Percentiles rank a stretch among this genome's conserved stretches.
Conservation (phyloP, 441 rosid genomes). For the Croton laevigatus region DNA sequence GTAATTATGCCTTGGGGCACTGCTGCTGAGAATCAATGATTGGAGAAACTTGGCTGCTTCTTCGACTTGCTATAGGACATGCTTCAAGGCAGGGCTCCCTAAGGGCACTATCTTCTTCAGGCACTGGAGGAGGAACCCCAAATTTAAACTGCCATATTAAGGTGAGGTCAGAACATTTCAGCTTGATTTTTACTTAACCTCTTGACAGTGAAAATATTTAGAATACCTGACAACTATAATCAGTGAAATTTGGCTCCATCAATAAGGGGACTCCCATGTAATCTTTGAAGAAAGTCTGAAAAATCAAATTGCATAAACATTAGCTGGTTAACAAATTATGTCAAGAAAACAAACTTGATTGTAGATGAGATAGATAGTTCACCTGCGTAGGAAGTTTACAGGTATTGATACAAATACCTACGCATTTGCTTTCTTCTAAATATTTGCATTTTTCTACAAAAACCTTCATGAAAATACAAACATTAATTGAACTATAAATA, state of each 20-base stretch:
- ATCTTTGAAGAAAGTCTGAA: conserved; percentile 71
- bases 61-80: conserved; percentile 46
- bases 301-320: conserved; percentile 5
- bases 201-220: not conserved
- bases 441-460: conserved; percentile 85
- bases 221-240: conserved; percentile 81
- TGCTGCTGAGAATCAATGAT: conserved; percentile 17
- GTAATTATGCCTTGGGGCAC: conserved; percentile 61
- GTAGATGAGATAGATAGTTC: not conserved
- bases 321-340: not conserved
- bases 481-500: not conserved
- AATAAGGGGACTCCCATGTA: conserved; percentile 76
- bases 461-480: conserved; percentile 44
- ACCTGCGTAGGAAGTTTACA: conserved; percentile 95
- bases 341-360: not conserved
- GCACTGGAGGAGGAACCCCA: conserved; percentile 65
- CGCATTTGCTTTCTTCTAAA: conserved; percentile 89
- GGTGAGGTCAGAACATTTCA: not conserved
- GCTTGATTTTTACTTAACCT: not conserved
- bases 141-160: conserved; percentile 64
- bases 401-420: conserved; percentile 76
- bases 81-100: conserved; percentile 30
- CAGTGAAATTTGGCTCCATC: conserved; percentile 87
- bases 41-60: conserved; percentile 28
- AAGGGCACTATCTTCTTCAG: conserved; percentile 49